Evolutionary conservation across 345 rosid species (phyloP), one percentile per base, ranked within the genome.

Genomic region (Salix viminalis): DNA sequence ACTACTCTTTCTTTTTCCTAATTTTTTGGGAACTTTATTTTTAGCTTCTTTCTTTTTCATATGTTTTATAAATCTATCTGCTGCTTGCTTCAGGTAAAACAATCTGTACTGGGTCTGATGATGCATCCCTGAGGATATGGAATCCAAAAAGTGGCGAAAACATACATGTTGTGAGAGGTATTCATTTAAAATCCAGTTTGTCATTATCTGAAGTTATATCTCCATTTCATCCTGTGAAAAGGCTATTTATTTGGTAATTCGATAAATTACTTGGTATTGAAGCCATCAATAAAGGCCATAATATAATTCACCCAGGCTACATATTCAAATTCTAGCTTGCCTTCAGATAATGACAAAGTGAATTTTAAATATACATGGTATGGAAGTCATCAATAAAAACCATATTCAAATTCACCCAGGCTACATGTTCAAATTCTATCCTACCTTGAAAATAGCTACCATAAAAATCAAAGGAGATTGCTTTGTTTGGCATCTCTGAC

Each of bases 21-120:
- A 36, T 26, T 21, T 14, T 24, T 69, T 73, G 11, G 14, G 37
- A 36, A 32, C 19, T 73, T 62, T 54, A 19, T 23, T 26, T 34
- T 21, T 42, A 62, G 41, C 56, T 26, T 54, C 48, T 78, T 62
- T 34, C 50, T 58, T 24, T 48, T 26, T 50, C 76, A 30, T 23
- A 24, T 16, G 79, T 37, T 52, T 79, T 23, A 9, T 6, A 21
- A 54, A 54, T 24, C 28, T 58, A 56, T 58, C 28, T n/a, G 23
- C 60, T 83, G 70, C 70, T 64, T 82, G 48, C 54, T 52, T n/a
- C 30, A 95, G 99, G 99, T 73, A 91, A 93, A 87, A 87, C 87
- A 46, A 86, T 96, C 42, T 96, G 98, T 79, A 93, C 92, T 62
- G 97, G 98, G 73, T 96, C 96, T 46, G 92, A 90, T 83, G 99